Conservation (phyloP, 2,329 filamentous ascomycete genomes). For the Xylaria multiplex region DNA sequence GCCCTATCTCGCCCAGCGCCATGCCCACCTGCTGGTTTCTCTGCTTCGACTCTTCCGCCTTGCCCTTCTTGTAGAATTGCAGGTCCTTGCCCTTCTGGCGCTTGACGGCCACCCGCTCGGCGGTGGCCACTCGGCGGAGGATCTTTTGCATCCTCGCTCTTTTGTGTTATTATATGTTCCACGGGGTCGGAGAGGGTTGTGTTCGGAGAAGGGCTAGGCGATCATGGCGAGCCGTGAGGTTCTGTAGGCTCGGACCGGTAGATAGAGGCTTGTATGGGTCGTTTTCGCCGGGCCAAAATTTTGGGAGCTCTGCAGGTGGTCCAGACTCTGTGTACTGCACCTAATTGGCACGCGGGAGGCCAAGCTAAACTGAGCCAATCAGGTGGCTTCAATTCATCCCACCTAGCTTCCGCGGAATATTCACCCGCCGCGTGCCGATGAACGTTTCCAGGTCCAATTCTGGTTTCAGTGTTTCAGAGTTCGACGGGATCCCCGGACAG, state of each 20-base stretch:
- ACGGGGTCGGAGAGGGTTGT: constrained; percentile 5
- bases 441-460: not conserved
- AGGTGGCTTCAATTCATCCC: not conserved
- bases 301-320: constrained; percentile 31
- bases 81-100: constrained; percentile 47
- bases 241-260: not conserved
- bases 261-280: not conserved
- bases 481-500: no score
- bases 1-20: constrained; percentile 51
- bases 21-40: constrained; percentile 45
- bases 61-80: constrained; percentile 41
- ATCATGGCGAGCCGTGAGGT: constrained; percentile 28
- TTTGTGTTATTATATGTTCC: not conserved
- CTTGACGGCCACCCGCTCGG: constrained; percentile 51
- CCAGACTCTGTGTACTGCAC: not conserved
- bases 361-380: constrained; percentile 17
- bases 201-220: constrained; percentile 1
- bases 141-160: constrained; percentile 48
- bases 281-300: constrained; percentile 32
- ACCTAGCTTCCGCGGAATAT: constrained; percentile 21
- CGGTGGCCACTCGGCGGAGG: constrained; percentile 50
- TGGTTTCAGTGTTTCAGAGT: no score
- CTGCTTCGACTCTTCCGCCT: constrained; percentile 36
- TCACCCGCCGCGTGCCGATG: constrained; percentile 29
- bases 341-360: constrained; percentile 7